Base-by-base conservation (phyloP, 345 rosid genomes). In the Dimocarpus longan region DNA sequence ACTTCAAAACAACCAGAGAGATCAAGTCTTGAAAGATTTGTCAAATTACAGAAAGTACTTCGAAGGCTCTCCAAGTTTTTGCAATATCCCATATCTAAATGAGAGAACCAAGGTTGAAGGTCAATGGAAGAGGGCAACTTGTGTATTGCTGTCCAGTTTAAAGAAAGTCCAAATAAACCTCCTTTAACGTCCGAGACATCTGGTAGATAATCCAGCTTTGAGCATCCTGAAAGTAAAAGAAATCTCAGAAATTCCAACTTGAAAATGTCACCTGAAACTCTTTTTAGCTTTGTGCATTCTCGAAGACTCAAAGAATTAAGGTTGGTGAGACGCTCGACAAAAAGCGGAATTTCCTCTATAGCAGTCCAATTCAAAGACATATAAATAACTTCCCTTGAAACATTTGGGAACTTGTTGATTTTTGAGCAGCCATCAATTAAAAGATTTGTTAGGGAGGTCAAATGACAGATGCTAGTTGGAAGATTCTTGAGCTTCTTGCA, bases 271-370 rank as follows among this genome's bases (percentile, higher is more conserved):
- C 71, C 65, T 5, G 71, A 46, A 19, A 75, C 62, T 44, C 50
- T 32, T 28, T 10, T 66, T 16, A 75, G 63, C 15, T 28, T 50
- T 22, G 56, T 77, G 83, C 86, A 80, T 26, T 76, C 48, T 42
- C 10, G 26, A 28, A 83, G 73, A 46, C 66, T 73, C 62, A 80
- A 21, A 0, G 15, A 15, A 32, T 32, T 32, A 52, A 80, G 82
- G 18, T 43, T 7, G 21, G 46, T 28, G 11, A 67, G 46, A 24
- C 16, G 10, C 56, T 21, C 26, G 28, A 80, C 64, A 8, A 74
- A 80, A 52, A 43, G 54, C 9, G 78, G 78, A 15, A 79, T 28
- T 74, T 73, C 46, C 42, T 66, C 44, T 12, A 74, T 73, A 7
- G 52, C 78, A 8, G 82, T 80, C 26, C 54, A 66, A 57, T 9